Conservation (phyloP, 1,284 basidiomycete species). For the Apiotrichum gracile region DNA sequence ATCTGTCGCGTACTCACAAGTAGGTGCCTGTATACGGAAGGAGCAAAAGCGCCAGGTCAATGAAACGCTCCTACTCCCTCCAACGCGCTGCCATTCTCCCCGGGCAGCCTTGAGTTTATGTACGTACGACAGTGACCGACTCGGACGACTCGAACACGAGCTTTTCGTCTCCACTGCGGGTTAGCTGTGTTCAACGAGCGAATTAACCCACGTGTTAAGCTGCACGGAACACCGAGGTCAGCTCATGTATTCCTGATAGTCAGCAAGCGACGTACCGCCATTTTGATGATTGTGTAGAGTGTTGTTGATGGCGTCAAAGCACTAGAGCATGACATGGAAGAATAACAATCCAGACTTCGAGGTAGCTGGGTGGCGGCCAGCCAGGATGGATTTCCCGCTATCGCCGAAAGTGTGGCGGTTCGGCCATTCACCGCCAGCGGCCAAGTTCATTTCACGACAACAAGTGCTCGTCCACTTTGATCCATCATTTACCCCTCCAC, state of each 20-base stretch:
- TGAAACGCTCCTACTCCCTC: slow-evolving; percentile 44
- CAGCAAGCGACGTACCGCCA: slow-evolving; percentile 60
- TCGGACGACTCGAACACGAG: slow-evolving; percentile 97
- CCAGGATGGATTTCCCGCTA: slow-evolving; percentile 1
- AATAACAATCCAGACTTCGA: background rate
- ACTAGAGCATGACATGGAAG: background rate
- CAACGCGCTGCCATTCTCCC: slow-evolving; percentile 32
- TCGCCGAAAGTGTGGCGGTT: slow-evolving; percentile 9
- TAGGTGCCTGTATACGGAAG: slow-evolving; percentile 48
- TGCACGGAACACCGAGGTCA: slow-evolving; percentile 19
- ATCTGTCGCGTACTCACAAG: slow-evolving; percentile 35
- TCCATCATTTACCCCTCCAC: background rate
- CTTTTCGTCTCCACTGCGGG: slow-evolving; percentile 56
- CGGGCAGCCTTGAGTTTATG: slow-evolving; percentile 12
- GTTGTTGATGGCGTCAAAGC: slow-evolving; percentile 2
- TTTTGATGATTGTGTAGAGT: slow-evolving; percentile 45
- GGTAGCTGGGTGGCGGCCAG: slow-evolving; percentile 14
- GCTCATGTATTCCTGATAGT: slow-evolving; percentile 29
- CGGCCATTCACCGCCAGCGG: background rate
- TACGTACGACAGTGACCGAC: slow-evolving; percentile 65
- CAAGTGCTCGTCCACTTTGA: background rate
- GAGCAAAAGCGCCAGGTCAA: slow-evolving; percentile 41
- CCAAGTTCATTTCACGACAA: background rate
- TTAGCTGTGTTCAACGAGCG: background rate
- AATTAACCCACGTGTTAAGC: slow-evolving; percentile 40